Base-by-base conservation (phyloP, 441 rosid genomes). In the Arabidopsis lyrata region DNA sequence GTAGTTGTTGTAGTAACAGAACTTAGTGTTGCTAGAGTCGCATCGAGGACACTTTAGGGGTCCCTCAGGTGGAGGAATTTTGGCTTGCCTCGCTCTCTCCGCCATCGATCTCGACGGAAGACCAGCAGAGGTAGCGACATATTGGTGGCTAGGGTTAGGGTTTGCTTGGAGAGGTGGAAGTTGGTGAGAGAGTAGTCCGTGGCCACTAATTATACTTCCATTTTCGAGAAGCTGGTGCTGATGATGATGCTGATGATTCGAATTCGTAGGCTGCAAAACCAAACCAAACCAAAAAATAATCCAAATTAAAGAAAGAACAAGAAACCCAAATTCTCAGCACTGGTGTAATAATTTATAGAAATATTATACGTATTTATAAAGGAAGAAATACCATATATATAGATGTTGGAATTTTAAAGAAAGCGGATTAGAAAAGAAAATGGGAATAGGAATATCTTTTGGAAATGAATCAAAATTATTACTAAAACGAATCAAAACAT, bases 1-100 rank as follows among this genome's bases (percentile, higher is more conserved):
- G 32, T 77, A 77, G 73, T 77, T 77, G 29, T 77, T 77, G 76
- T 77, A 77, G 58, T 77, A 76, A 76, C 80, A 76, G 59, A 76
- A 76, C 72, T 76, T 76, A 8, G 80, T 76, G 67, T 76, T 76
- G 39, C 6, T 64, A 9, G 76, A 76, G 62, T 57, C 72, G 6
- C 80, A 76, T 48, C 80, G 32, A 10, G 80, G 80, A 70, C 80
- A 76, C 31, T 77, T 77, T 60, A 72, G 29, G 53, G 80, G 69
- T 44, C 80, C 80, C 12, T 35, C 73, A 20, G 77, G 79, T 12
- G 59, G 77, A 12, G 58, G 49, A 42, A 56, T 20, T 35, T 77
- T 77, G 35, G 77, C 73, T 12, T 64, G 77, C 24, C 80, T 72
- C 2, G 80, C 73, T 77, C 72, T 72, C 73, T 77, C 80, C 16